A percentile compares a stretch with the other conserved stretches of the same genome.
phyloP scores from a whole-genome alignment of 768 basidiomycete species.

The Boletus bicolor region DNA sequence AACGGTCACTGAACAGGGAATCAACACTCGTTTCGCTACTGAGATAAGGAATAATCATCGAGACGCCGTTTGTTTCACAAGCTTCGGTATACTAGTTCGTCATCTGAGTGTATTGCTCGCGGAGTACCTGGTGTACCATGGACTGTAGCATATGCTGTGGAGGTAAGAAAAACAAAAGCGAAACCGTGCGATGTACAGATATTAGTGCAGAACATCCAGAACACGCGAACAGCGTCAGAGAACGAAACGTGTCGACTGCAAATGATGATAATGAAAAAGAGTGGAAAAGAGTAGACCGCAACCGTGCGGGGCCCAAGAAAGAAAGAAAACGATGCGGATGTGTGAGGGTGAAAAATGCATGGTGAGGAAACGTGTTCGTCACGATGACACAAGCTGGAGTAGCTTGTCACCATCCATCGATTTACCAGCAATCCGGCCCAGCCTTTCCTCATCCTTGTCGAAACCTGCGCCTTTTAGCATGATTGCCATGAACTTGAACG shows the following conservation, averaged over 20 bases:
- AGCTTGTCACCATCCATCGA: constrained; percentile 59
- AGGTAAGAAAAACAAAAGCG: constrained; percentile 17
- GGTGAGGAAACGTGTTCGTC: constrained; percentile 5
- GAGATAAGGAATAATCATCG: too few species aligned
- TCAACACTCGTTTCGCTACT: too few species aligned
- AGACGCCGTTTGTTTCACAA: too few species aligned
- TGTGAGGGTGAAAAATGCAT: constrained; percentile 15
- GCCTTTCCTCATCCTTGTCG: constrained; percentile 52
- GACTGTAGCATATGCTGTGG: constrained; percentile 25
- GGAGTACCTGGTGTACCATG: constrained; percentile 21
- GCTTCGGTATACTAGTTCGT: constrained; percentile 1
- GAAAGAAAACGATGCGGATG: constrained; percentile 8
- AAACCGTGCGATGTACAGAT: constrained; percentile 25
- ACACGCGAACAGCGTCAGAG: constrained; percentile 25
- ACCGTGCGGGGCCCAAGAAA: constrained; percentile 13
- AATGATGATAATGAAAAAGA: constrained; percentile 4
- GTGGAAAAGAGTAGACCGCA: constrained; percentile 5
- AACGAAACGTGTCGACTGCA: constrained; percentile 16
- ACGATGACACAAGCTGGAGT: constrained; percentile 52
- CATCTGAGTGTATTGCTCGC: constrained; percentile 23
- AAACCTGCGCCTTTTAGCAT: constrained; percentile 71
- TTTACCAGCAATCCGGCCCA: constrained; percentile 56
- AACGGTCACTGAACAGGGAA: too few species aligned
- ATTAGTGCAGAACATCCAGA: constrained; percentile 31
- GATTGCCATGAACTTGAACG: constrained; percentile 68